Evolutionary conservation across 495 filamentous ascomycete genomes (phyloP), one percentile per base, ranked within the genome.

Genomic region (Astrothelium subdiscretum): DNA sequence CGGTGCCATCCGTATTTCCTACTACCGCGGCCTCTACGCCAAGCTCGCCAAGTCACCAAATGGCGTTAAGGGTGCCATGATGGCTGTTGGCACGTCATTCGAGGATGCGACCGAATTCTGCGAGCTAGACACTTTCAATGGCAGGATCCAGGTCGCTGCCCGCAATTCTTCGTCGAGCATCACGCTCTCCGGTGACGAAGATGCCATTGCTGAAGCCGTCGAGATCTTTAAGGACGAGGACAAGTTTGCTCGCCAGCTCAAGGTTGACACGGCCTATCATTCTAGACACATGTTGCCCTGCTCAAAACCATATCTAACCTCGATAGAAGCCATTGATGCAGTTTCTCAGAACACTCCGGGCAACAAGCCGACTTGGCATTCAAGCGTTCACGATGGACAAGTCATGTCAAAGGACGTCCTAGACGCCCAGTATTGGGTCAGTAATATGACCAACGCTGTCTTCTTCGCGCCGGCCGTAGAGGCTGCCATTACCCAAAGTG

Each of bases 221-320:
- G 63, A 68, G 12, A 70, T 73, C 0, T 71, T 82, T 51, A 66
- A 77, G 20, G 71, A 73, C 12, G 75, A 78, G 22, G 64, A 76
- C 24, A 62, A 80, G 11, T 86, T 86, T 67, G 75, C 72, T 51
- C 74, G 83, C 44, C 74, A 75, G 10, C 77, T 88, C 0, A 69
- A 74, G 15, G 82, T 87, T 15, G 76, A 81, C 31, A 72, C 77
- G 27, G 85, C 84, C 0, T 88, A 84, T 64, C 85, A 88, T 66
- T 87, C 84, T 3, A 78, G 80, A 57, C 82, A 87, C 63, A 87
- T 87, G 79, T 66, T 75, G 38, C 63, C 61, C 8, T 52, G 60
- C 20, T 57, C 57, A 6, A 22, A 24, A 22, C 32, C 31, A 2
- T 59, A 59, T 40, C 27, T 32, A 8, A 11, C 26, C 4, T 54